These are phyloP conservation scores for Penicillium canescens DNA, from an alignment of 495 filamentous ascomycete species.

Conservation along the genomic window DNA sequence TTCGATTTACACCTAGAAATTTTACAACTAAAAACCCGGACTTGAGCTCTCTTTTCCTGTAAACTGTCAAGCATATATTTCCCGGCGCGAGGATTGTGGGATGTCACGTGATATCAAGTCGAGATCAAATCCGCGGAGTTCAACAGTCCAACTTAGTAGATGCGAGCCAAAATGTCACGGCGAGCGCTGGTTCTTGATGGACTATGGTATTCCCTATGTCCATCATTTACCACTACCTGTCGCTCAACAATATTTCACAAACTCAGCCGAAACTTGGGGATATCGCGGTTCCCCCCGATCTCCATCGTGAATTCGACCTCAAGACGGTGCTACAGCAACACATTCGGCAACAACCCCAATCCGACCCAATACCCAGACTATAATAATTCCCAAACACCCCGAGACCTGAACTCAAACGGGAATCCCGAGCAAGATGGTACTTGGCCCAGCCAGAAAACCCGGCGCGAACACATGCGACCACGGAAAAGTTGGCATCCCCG, in stretches of 20 bases:
- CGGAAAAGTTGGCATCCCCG: neutral
- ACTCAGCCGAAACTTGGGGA: constrained; percentile 12
- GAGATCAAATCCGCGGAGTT: constrained; percentile 13
- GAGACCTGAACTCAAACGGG: neutral
- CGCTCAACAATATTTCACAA: constrained; percentile 9
- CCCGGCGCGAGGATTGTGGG: neutral
- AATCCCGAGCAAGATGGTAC: neutral
- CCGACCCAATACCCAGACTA: neutral
- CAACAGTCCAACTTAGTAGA: neutral
- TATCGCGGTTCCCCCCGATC: constrained; percentile 3
- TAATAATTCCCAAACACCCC: neutral
- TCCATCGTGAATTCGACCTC: constrained; percentile 8
- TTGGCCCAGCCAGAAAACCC: neutral
- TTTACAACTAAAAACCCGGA: constrained; percentile 14
- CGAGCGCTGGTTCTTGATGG: constrained; percentile 55
- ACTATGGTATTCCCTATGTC: constrained; percentile 68
- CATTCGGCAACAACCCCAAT: neutral
- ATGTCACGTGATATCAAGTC: constrained; percentile 19
- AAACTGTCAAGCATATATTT: neutral
- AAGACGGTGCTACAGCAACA: constrained; percentile 27
- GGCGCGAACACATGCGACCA: neutral
- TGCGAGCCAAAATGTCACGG: constrained; percentile 43
- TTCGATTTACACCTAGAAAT: constrained; percentile 25
- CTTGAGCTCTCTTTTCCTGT: neutral
- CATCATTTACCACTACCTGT: constrained; percentile 44